Evolutionary conservation across 2,329 filamentous ascomycete genomes (phyloP), one percentile per base, ranked within the genome.

Genomic region (Alternaria triticina): DNA sequence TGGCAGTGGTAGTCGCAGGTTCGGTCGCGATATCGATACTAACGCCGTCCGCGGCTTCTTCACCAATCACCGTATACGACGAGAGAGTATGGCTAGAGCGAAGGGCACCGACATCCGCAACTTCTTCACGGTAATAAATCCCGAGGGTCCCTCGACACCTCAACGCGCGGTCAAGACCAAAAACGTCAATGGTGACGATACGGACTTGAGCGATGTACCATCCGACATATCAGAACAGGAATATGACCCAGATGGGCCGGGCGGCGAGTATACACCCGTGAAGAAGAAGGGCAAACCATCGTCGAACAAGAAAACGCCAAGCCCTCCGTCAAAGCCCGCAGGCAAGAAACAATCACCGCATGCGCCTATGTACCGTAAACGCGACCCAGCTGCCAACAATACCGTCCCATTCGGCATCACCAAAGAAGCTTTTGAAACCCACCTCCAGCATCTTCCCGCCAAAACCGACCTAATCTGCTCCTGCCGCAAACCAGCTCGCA

Each of bases 401-500:
- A 20, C 50, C 20, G 57, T 57, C 15, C 65, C 64, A 3, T 28
- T 46, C 36, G 22, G 40, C 5, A 25, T 61, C 15, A 27, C 57
- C 45, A 30, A 54, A 47, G 49, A 51, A n/a, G 62, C 62, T 2
- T 60, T 59, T 44, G 27, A 51, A 44, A 40, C 59, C 11, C 28
- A 59, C 43, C 23, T 23, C 10, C n/a, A 43, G 22, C 59, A 52
- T 43, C 25, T 50, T 23, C 65, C 67, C 10, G 6, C 20, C 6
- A 28, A 65, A 22, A 55, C 8, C 11, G 58, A 67, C 28, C 10
- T 56, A 1, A 73, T 75, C 40, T 75, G 73, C 61, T 54, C 25
- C 3, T 75, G 73, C 56, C 50, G 59, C 23, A 45, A 64, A 17
- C 66, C 70, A 10, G 66, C 69, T 0, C 44, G 45, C 12, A 69